Conservation (phyloP, 1,284 basidiomycete species). For the Tilletia caries region DNA sequence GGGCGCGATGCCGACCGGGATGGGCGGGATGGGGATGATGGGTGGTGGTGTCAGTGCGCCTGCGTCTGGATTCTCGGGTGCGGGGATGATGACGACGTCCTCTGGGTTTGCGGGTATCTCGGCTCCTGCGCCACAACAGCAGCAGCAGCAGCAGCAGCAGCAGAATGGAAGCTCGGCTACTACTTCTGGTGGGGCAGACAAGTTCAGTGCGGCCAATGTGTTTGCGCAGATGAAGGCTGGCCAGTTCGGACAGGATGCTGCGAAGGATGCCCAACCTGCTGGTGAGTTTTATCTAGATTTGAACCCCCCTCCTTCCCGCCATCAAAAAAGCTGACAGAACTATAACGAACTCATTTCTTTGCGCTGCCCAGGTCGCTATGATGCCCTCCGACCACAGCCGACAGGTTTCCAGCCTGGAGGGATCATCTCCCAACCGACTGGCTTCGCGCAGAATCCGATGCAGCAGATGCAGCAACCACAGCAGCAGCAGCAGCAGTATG, state of each 20-base stretch:
- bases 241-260: background rate
- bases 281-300: slow-evolving; percentile 2
- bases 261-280: background rate
- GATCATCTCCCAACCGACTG: background rate
- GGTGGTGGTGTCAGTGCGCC: slow-evolving; percentile 1
- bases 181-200: slow-evolving; percentile 27
- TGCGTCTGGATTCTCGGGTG: background rate
- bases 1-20: slow-evolving; percentile 35
- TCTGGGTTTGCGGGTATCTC: slow-evolving; percentile 17
- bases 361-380: slow-evolving; percentile 29
- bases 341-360: background rate
- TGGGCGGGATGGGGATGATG: slow-evolving; percentile 12
- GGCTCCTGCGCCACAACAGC: slow-evolving; percentile 26
- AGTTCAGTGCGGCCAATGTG: slow-evolving; percentile 24
- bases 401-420: slow-evolving; percentile 41
- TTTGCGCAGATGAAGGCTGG: slow-evolving; percentile 18
- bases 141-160: slow-evolving; percentile 23
- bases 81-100: slow-evolving; percentile 15
- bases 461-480: background rate
- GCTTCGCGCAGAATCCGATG: background rate
- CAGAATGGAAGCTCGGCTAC: background rate
- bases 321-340: background rate
- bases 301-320: background rate
- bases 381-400: slow-evolving; percentile 50
- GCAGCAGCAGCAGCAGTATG: slow-evolving; percentile 8